Base-by-base conservation (phyloP, 805 yeast genomes). In the Wickerhamiella spandovensis region DNA sequence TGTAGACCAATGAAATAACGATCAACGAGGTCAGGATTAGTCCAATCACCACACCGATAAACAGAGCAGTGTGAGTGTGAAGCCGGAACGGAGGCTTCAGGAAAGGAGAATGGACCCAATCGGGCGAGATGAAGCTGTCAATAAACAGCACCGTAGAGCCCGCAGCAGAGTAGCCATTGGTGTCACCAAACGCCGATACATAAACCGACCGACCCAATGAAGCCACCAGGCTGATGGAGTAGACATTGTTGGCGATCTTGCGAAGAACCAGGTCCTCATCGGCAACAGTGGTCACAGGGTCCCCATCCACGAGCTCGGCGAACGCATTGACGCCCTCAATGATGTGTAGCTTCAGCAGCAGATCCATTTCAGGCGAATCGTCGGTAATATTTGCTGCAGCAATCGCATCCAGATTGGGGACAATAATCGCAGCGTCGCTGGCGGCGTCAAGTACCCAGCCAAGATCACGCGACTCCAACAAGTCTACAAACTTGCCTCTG, bases 371-470 rank as follows among this genome's bases (percentile, higher is more conserved):
- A 5, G 54, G 54, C 13, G 76, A 72, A 42, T 70, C 70, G 5
- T 67, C 58, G 24, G 77, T 73, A 48, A 75, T 72, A 56, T 77
- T 81, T 35, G 72, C 77, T 53, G 71, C 66, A 9, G 61, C 56
- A 52, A 87, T 62, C 0, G 87, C 77, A 17, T 73, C 72, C 2
- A 76, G 66, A 0, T 81, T 72, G 0, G 97, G 97, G 0, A 87
- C 74, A 23, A 89, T 64, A n/a, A 88, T 63, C 0, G 96, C 84
- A 61, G 70, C 72, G 46, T 69, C 64, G 22, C 69, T 61, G 1
- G 64, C 52, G n/a, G 55, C 58, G 2, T 68, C 61, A 4, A 84
- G 61, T 0, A 76, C 67, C 9, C 71, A 45, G 9, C 32, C 52
- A 48, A 60, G 48, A 13, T 32, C 53, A 5, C 53, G 53, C 2